phyloP scores from a whole-genome alignment of 2,329 filamentous ascomycete species.

The Macrophomina pseudophaseolina region DNA sequence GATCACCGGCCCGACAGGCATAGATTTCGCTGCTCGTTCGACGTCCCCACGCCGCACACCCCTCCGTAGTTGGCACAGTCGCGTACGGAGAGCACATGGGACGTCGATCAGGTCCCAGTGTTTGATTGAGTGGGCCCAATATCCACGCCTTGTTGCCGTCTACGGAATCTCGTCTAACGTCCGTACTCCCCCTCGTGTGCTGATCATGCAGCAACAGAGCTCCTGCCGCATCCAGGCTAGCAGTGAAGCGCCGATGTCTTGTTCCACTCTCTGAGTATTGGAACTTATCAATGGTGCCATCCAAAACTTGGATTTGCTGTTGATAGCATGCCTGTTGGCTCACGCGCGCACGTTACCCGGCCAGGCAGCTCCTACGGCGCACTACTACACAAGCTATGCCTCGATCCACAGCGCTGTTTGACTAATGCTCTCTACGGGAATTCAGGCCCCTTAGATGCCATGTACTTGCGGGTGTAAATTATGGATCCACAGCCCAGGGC shows the following conservation, averaged over 20 bases:
- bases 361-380: not conserved
- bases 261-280: not conserved
- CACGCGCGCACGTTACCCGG: not conserved
- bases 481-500: not conserved
- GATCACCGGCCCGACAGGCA: not conserved
- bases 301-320: not conserved
- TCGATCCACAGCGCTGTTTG: not conserved
- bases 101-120: constrained; percentile 6
- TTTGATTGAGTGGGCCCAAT: constrained; percentile 7
- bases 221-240: constrained; percentile 9
- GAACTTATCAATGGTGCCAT: not conserved
- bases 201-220: not conserved
- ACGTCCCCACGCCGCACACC: not conserved
- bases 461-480: not conserved
- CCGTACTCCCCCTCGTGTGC: not conserved
- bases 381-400: not conserved
- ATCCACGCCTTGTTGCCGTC: not conserved
- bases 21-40: not conserved
- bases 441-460: not conserved
- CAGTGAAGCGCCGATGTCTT: not conserved
- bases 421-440: not conserved
- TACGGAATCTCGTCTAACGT: not conserved
- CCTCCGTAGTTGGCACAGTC: not conserved
- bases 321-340: not conserved
- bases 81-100: not conserved